Base-by-base conservation (phyloP, 176 grass and related monocot genomes). In the Oryza officinalis region DNA sequence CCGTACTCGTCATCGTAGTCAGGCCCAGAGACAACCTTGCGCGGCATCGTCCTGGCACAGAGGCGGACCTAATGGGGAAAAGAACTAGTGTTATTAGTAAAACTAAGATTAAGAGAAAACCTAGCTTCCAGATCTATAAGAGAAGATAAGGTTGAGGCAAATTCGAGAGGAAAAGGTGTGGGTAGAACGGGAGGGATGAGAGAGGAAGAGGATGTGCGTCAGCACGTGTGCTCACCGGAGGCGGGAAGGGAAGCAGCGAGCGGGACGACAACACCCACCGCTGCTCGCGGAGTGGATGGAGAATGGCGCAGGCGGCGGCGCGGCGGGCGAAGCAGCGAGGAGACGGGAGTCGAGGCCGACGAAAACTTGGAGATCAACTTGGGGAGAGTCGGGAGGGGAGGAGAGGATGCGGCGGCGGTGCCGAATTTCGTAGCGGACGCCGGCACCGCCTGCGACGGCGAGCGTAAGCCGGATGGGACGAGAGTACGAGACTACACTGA, bases 11-110 rank as follows among this genome's bases (percentile, higher is more conserved):
- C 92, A 31, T 94, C 89, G 1, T 92, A 94, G 32, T 85, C 84
- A 44, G 71, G 92, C 13, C 83, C 90, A 88, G 83, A 80, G 79
- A 81, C 79, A 80, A 98, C 75, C 78, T 95, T 95, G 71, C 96
- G 91, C 80, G 93, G 91, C 96, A 95, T 98, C 88, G 67, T 77
- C 43, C 89, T 92, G 80, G 60, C 17, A 83, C 40, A 11, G 40
- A 0, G 8, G 40, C 40, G 40, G 1, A 57, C 20, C 20, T 57
- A 57, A 57, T 6, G 20, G 17, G 20, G 0, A 10, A 20, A 2
- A 57, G n/a, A 8, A n/a, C n/a, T 8, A 57, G 17, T 54, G 50
- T 41, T 41, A 41, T 41, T 41, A 0, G 40, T 41, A 41, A 41
- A 35, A 35, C 33, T 35, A 35, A 35, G 33, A 15, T 50, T 17